phyloP scores from a whole-genome alignment of 495 filamentous ascomycete species.

The Cercophora sp. region DNA sequence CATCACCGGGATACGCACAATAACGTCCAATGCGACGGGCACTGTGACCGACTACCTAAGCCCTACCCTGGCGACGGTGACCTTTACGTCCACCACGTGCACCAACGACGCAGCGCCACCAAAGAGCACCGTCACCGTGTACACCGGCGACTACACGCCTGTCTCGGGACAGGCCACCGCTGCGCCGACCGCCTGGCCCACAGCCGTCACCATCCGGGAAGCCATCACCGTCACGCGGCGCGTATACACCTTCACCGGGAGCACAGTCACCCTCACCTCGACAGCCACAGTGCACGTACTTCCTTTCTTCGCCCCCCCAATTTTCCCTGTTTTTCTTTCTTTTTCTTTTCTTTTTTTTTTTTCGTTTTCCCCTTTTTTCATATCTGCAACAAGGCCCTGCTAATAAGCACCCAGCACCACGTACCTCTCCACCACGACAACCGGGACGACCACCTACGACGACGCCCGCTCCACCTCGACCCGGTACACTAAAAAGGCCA shows the following conservation, averaged over 20 bases:
- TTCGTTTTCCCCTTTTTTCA: no score
- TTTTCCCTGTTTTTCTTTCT: no score
- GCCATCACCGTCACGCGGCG: constrained; percentile 6
- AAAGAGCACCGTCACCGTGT: constrained; percentile 8
- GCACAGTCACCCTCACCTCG: constrained; percentile 11
- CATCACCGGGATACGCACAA: no score
- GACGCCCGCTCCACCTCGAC: no score
- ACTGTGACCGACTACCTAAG: constrained; percentile 7
- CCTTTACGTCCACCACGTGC: constrained; percentile 8
- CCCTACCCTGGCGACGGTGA: constrained; percentile 12
- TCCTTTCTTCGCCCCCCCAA: constrained; percentile 6
- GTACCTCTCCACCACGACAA: constrained; percentile 9
- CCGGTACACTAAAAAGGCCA: constrained; percentile 8
- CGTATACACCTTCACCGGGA: constrained; percentile 6
- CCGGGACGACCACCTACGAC: constrained; percentile 14
- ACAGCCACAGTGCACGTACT: constrained; percentile 9
- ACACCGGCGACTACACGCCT: constrained; percentile 14
- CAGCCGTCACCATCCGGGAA: constrained; percentile 11
- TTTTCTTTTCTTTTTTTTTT: no score
- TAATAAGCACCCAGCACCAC: constrained; percentile 4
- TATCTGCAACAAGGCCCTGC: constrained; percentile 5
- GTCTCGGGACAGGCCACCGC: constrained; percentile 10
- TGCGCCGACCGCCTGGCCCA: constrained; percentile 6
- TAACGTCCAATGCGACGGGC: no score
- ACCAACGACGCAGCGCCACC: constrained; percentile 3